These are phyloP conservation scores for Pezicula radicicola DNA, from an alignment of 2,329 filamentous ascomycete species.

Conservation along the genomic window DNA sequence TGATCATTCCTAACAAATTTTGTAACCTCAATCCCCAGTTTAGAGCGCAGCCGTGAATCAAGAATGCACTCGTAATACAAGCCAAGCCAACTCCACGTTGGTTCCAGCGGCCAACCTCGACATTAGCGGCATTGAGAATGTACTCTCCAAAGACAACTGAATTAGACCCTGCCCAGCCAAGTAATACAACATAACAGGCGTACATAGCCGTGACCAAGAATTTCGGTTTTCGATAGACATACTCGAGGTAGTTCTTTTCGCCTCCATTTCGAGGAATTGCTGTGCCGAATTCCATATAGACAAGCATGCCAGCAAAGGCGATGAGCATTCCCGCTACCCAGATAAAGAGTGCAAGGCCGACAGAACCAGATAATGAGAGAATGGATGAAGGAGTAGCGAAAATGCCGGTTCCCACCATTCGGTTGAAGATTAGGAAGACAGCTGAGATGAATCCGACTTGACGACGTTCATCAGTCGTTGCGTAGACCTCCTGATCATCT, in stretches of 20 bases:
- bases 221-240: conserved; percentile 55
- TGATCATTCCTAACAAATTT: conserved; percentile 63
- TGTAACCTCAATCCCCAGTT: conserved; percentile 67
- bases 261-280: conserved; percentile 62
- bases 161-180: conserved; percentile 65
- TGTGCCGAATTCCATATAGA: conserved; percentile 65
- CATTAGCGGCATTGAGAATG: conserved; percentile 61
- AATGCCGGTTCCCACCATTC: conserved; percentile 65
- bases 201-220: conserved; percentile 62
- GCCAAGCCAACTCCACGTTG: conserved; percentile 64
- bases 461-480: conserved; percentile 31
- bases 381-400: conserved; percentile 62
- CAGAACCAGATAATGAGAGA: conserved; percentile 52
- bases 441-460: conserved; percentile 55
- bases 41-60: conserved; percentile 61
- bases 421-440: conserved; percentile 60
- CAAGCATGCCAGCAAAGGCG: conserved; percentile 58
- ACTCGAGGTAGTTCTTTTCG: conserved; percentile 67
- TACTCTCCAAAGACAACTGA: conserved; percentile 70
- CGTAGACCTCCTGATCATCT: not conserved
- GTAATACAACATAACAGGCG: conserved; percentile 57
- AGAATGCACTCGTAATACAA: conserved; percentile 61
- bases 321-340: conserved; percentile 63
- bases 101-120: conserved; percentile 63
- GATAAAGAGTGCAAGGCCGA: conserved; percentile 60